A percentile compares a stretch with the other conserved stretches of the same genome.
phyloP scores from a whole-genome alignment of 306 rosid species.

The Quercus cerris region DNA sequence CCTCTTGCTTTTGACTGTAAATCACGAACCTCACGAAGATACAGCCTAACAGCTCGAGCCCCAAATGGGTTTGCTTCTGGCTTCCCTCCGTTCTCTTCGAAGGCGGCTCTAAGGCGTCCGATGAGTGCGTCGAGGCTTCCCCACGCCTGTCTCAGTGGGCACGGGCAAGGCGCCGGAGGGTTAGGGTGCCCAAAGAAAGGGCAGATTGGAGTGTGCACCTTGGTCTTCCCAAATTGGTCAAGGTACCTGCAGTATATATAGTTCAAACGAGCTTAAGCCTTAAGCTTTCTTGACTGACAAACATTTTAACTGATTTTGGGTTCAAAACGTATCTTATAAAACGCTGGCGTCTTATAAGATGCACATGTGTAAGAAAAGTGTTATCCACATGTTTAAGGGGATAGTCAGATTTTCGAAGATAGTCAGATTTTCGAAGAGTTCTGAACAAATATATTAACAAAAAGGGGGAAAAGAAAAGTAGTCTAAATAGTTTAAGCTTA shows the following conservation, averaged over 20 bases:
- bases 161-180: conserved; percentile 98
- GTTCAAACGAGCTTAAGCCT: neutral
- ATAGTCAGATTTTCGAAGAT: too few species aligned
- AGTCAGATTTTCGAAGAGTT: too few species aligned
- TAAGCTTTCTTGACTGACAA: too few species aligned
- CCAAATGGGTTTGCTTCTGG: conserved; percentile 95
- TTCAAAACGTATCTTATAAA: too few species aligned
- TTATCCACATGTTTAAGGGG: fast-evolving
- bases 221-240: conserved; percentile 95
- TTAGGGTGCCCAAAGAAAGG: conserved; percentile 92
- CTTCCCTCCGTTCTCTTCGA: conserved; percentile 95
- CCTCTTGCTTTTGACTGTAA: conserved; percentile 98
- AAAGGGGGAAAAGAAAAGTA: too few species aligned
- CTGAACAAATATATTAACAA: too few species aligned
- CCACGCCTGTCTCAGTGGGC: conserved; percentile 97
- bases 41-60: conserved; percentile 90
- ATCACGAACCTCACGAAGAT: conserved; percentile 95
- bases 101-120: conserved; percentile 94
- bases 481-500: neutral
- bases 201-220: conserved; percentile 89
- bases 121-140: conserved; percentile 97
- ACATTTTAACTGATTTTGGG: too few species aligned
- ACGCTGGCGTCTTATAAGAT: too few species aligned
- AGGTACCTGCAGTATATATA: conserved; percentile 44
- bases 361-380: too few species aligned